Base-by-base conservation (phyloP, 2,329 filamentous ascomycete genomes). In the Allantophomopsis lycopodina region DNA sequence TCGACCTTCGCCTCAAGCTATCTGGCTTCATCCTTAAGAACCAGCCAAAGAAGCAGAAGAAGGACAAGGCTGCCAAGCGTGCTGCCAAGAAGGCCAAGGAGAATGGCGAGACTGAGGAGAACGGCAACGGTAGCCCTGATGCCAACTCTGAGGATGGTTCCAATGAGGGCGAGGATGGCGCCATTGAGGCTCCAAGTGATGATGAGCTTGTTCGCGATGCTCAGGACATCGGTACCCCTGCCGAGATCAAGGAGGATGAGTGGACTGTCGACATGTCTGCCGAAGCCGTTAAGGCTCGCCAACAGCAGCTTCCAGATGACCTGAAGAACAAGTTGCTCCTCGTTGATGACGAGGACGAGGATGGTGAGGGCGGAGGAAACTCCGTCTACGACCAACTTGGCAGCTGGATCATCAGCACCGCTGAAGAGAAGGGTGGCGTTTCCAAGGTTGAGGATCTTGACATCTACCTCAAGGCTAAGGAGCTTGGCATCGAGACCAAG, bases 221-320 rank as follows among this genome's bases (percentile, higher is more conserved):
- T 48, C 69, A 78, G 53, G 80, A 82, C 55, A 80, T 95, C 54
- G 83, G 83, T 52, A 72, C 67, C 48, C 65, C 68, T 37, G 61
- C 65, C 40, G 76, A 81, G 53, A 71, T 76, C 54, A 84, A 88
- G 61, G 85, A 95, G 49, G 79, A 94, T 46, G 76, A 94, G 50
- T 98, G 91, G 91, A 84, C 88, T 46, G 85, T 96, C 44, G 91
- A 98, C 60, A 91, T 93, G 68, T 95, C 88, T 48, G 86, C 88
- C 60, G 87, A 87, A 60, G 91, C 91, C 49, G 83, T 96, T 68
- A 88, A 83, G 66, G 89, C 89, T 53, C 91, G 91, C 61, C 85
- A 88, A 59, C 83, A 89, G 62, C 80, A 87, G 49, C 82, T 98
- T 38, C 86, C 91, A n/a, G 80, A 79, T 50, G 91, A 96, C 57